These are phyloP conservation scores for Populus hybrid DNA, from an alignment of 441 rosid species.

Conservation along the genomic window DNA sequence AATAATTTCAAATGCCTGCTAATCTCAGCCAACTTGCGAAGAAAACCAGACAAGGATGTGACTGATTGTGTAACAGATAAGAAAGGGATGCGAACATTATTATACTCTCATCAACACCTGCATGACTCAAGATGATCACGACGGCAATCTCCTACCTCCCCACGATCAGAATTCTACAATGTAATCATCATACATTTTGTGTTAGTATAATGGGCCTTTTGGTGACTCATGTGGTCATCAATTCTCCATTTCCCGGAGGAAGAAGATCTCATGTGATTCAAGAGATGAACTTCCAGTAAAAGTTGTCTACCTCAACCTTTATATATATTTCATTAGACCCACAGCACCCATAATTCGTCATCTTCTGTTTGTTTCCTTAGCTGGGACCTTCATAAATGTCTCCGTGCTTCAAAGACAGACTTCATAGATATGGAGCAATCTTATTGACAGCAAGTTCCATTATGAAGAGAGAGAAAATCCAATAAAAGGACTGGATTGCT, in stretches of 20 bases:
- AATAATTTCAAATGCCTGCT: neutral
- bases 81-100: neutral
- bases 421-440: neutral
- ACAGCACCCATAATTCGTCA: neutral
- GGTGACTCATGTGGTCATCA: neutral
- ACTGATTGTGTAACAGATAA: neutral
- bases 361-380: neutral
- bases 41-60: constrained; percentile 7
- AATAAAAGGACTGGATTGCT: neutral
- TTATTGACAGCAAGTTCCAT: neutral
- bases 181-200: neutral
- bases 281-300: neutral
- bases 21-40: neutral
- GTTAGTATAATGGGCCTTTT: too few relatives aligned
- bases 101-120: neutral
- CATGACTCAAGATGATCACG: neutral
- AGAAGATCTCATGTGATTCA: neutral
- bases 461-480: neutral
- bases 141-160: neutral
- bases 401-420: neutral
- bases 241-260: neutral
- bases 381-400: constrained; percentile 5
- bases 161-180: neutral
- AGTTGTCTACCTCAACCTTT: neutral
- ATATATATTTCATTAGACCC: neutral